A percentile compares a stretch with the other conserved stretches of the same genome.
Conservation (phyloP, 225 moss, liverwort and hornwort species). For the Physcomitrellopsis africana region DNA sequence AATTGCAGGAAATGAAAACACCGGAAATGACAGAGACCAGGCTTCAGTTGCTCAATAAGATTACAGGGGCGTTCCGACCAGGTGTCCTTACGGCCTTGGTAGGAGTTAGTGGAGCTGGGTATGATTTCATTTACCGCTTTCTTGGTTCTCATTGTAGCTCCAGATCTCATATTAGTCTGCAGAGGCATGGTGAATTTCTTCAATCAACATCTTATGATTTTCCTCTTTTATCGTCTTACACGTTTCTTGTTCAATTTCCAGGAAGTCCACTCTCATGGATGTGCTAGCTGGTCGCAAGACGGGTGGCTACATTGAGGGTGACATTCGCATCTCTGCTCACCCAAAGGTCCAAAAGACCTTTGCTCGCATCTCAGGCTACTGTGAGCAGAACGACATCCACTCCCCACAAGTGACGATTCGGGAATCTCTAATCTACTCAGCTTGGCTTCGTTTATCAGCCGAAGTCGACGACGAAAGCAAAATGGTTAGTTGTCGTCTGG, state of each 20-base stretch:
- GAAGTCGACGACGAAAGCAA: conserved; percentile 45
- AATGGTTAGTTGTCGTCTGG: conserved; percentile 31
- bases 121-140: not conserved
- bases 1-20: conserved; percentile 50
- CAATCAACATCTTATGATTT: not conserved
- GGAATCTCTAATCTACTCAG: conserved; percentile 56
- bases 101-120: conserved; percentile 56
- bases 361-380: conserved; percentile 54
- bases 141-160: not conserved
- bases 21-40: conserved; percentile 28
- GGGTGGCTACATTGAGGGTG: conserved; percentile 57
- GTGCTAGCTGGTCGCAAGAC: conserved; percentile 58
- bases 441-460: conserved; percentile 49
- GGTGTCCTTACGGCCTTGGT: conserved; percentile 57
- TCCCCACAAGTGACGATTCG: conserved; percentile 54
- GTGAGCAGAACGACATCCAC: conserved; percentile 62
- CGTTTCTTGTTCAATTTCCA: conserved; percentile 7
- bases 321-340: conserved; percentile 48
- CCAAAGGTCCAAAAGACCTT: conserved; percentile 51
- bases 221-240: no score
- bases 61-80: conserved; percentile 54
- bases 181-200: not conserved
- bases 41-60: conserved; percentile 43
- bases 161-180: not conserved
- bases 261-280: conserved; percentile 65